phyloP scores from a whole-genome alignment of 495 filamentous ascomycete genomes.

The Lasiosphaeris hirsuta region DNA sequence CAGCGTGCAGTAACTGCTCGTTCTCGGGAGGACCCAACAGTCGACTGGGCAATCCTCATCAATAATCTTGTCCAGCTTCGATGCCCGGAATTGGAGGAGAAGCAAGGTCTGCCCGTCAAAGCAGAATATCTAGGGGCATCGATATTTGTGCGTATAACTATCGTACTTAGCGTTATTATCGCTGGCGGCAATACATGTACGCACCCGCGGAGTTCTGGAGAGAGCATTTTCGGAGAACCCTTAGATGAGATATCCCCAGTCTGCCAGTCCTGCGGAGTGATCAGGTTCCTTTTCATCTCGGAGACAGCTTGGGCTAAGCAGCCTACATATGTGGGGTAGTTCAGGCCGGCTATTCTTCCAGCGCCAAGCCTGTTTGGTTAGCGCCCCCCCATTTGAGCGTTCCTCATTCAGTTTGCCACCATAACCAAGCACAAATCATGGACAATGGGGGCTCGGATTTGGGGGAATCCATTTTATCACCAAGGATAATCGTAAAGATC shows the following conservation, averaged over 20 bases:
- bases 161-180: no score
- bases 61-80: constrained; percentile 8
- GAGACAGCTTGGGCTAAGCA: no score
- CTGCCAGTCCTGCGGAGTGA: no score
- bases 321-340: no score
- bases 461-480: constrained; percentile 6
- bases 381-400: neutral
- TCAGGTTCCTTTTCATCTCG: no score
- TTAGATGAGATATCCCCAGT: no score
- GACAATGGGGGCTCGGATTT: no score
- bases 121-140: constrained; percentile 13
- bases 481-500: constrained; percentile 6
- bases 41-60: no score
- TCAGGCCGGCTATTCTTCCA: no score
- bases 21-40: constrained; percentile 14
- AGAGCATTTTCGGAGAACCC: no score
- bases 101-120: constrained; percentile 14
- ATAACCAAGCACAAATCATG: constrained; percentile 1
- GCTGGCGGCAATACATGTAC: no score
- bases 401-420: neutral
- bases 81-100: constrained; percentile 12
- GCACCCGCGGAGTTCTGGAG: no score
- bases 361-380: constrained; percentile 2
- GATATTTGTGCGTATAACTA: constrained; percentile 12
- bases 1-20: constrained; percentile 10